Conservation (phyloP, 306 rosid species). For the Hippophae rhamnoides region DNA sequence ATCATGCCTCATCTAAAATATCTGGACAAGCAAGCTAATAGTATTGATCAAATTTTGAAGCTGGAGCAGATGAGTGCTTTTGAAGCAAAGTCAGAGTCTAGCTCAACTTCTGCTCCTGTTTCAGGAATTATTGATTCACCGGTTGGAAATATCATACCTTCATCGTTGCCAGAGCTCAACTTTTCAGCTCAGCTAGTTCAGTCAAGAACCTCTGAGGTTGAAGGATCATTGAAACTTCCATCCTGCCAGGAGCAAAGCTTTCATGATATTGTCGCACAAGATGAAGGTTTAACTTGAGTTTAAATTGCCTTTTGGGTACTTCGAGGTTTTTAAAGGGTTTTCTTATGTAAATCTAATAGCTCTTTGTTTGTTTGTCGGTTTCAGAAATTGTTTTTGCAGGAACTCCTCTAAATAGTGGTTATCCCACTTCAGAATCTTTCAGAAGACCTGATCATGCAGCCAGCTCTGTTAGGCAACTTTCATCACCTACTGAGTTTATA, state of each 20-base stretch:
- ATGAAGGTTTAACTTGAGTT: slow-evolving; percentile 37
- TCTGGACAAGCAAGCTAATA: slow-evolving; percentile 26
- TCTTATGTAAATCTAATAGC: not conserved
- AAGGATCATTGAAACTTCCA: slow-evolving; percentile 32
- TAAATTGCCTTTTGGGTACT: slow-evolving; percentile 5
- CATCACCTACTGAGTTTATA: slow-evolving; percentile 29
- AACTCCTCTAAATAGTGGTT: slow-evolving; percentile 35
- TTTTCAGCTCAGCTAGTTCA: slow-evolving; percentile 23
- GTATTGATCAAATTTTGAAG: slow-evolving; percentile 25
- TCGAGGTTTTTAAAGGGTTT: slow-evolving; percentile 4
- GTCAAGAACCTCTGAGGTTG: slow-evolving; percentile 23
- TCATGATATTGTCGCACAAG: slow-evolving; percentile 27
- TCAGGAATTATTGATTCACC: slow-evolving; percentile 29
- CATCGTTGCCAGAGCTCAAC: slow-evolving; percentile 36
- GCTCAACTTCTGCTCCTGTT: slow-evolving; percentile 20
- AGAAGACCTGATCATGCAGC: slow-evolving; percentile 22
- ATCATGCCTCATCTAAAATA: slow-evolving; percentile 54
- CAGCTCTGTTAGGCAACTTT: slow-evolving; percentile 27
- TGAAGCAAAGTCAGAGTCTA: slow-evolving; percentile 35
- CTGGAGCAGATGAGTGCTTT: slow-evolving; percentile 31
- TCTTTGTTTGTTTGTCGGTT: slow-evolving; percentile 14
- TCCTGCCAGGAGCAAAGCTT: slow-evolving; percentile 32
- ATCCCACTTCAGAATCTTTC: slow-evolving; percentile 25
- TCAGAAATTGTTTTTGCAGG: slow-evolving; percentile 33
- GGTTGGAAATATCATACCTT: slow-evolving; percentile 27